Conservation (phyloP, 2,329 filamentous ascomycete genomes). For the Fusarium penzigii region DNA sequence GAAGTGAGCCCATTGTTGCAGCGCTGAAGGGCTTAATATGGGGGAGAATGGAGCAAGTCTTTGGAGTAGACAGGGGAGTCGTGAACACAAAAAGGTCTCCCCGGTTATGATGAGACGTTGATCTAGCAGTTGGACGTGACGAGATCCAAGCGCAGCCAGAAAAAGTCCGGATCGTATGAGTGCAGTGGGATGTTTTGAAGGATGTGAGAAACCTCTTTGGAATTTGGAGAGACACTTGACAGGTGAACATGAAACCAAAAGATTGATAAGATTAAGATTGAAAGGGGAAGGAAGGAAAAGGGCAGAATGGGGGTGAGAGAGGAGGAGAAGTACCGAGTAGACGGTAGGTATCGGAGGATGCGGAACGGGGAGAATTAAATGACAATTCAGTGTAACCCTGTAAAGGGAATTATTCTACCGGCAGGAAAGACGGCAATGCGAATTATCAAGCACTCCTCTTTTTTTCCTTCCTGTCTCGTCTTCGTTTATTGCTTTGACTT, state of each 20-base stretch:
- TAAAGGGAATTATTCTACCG: not conserved
- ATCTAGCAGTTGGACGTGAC: slow-evolving; percentile 4
- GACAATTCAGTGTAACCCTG: not conserved
- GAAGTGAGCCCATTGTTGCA: slow-evolving; percentile 34
- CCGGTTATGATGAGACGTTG: slow-evolving; percentile 6
- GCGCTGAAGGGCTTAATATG: slow-evolving; percentile 9
- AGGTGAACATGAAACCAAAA: slow-evolving; percentile 19
- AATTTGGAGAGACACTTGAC: slow-evolving; percentile 16
- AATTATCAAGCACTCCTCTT: too few species aligned
- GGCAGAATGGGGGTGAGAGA: not conserved
- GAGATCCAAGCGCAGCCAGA: slow-evolving; percentile 7
- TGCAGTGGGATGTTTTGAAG: slow-evolving; percentile 9
- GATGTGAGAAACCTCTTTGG: slow-evolving; percentile 12
- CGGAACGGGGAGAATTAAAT: slow-evolving; percentile 3
- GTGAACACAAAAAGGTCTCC: slow-evolving; percentile 4
- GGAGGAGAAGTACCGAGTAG: not conserved
- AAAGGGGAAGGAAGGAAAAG: not conserved
- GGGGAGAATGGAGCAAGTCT: slow-evolving; percentile 7
- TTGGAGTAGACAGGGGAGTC: slow-evolving; percentile 3
- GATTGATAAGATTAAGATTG: not conserved
- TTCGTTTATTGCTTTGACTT: too few species aligned
- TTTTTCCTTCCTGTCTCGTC: too few species aligned
- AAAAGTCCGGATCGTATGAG: slow-evolving; percentile 7
- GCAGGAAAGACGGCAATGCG: not conserved
- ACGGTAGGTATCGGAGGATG: slow-evolving; percentile 1